These are phyloP conservation scores for Pinus taeda DNA, from an alignment of 75 land plant genomes.

Conservation along the genomic window DNA sequence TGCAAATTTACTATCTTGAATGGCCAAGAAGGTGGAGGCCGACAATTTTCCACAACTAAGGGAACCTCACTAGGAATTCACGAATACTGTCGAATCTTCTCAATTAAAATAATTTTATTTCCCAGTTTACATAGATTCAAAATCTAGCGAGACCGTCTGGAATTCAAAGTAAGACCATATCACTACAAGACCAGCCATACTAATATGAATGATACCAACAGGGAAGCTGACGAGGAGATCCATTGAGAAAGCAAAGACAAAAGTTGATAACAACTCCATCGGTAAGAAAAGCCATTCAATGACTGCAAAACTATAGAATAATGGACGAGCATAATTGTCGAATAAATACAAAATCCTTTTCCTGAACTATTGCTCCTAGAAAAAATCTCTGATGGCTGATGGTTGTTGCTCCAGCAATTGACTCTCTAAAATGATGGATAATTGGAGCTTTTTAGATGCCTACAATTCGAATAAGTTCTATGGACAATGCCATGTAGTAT, in stretches of 20 bases:
- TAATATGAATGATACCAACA: slow-evolving; percentile 71
- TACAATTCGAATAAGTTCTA: slow-evolving; percentile 84
- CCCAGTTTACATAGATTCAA: slow-evolving; percentile 92
- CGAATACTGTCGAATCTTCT: slow-evolving; percentile 91
- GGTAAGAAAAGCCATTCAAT: slow-evolving; percentile 99
- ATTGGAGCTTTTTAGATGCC: slow-evolving; percentile 95
- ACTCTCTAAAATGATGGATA: slow-evolving; percentile 92
- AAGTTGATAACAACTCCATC: slow-evolving; percentile 90
- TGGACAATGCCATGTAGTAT: slow-evolving; percentile 97
- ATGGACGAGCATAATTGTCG: slow-evolving; percentile 84
- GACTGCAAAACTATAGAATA: slow-evolving; percentile 79
- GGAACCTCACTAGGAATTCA: slow-evolving; percentile 81
- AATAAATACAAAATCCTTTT: slow-evolving; percentile 80
- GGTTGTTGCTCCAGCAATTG: slow-evolving; percentile 92
- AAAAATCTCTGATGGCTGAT: slow-evolving; percentile 73
- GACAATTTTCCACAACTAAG: slow-evolving; percentile 42
- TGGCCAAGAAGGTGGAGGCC: slow-evolving; percentile 73
- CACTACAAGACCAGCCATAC: slow-evolving; percentile 96
- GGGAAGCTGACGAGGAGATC: slow-evolving; percentile 83
- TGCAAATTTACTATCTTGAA: too few relatives aligned
- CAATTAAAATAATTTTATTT: slow-evolving; percentile 92
- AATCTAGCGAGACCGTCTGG: slow-evolving; percentile 75
- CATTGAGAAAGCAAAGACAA: slow-evolving; percentile 93
- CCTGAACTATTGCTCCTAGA: slow-evolving; percentile 84
- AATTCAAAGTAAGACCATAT: slow-evolving; percentile 91